A percentile compares a stretch with the other conserved stretches of the same genome.
Evolutionary conservation across 2,329 filamentous ascomycete species (phyloP).

Genomic region (Plenodomus tracheiphilus): DNA sequence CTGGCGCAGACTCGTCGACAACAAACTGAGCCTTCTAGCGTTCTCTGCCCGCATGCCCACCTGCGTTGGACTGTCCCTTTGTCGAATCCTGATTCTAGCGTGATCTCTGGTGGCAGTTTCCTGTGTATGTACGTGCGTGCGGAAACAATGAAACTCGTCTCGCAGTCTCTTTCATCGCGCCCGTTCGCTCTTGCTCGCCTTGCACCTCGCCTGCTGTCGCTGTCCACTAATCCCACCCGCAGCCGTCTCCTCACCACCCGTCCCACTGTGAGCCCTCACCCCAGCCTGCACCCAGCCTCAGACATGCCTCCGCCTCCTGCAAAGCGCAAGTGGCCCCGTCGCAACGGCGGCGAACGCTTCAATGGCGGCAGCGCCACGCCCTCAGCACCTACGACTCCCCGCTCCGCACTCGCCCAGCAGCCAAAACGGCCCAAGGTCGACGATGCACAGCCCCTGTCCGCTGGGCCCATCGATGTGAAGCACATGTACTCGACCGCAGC

Average conservation of each 20-base stretch:
- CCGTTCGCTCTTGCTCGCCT: constrained; percentile 21
- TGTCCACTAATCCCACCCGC: constrained; percentile 24
- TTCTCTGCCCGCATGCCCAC: background rate
- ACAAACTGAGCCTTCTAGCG: background rate
- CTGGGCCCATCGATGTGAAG: constrained; percentile 22
- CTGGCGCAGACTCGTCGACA: background rate
- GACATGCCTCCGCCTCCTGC: constrained; percentile 27
- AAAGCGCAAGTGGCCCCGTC: constrained; percentile 30
- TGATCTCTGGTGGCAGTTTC: constrained; percentile 9
- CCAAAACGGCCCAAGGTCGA: constrained; percentile 29
- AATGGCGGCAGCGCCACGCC: constrained; percentile 10
- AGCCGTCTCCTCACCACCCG: constrained; percentile 11
- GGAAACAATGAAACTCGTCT: constrained; percentile 30
- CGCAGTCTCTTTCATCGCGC: constrained; percentile 22
- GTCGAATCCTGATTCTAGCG: no score
- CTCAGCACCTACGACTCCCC: constrained; percentile 10
- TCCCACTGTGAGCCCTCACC: constrained; percentile 13
- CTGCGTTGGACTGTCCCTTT: no score
- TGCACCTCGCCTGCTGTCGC: constrained; percentile 13
- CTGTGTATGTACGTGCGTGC: constrained; percentile 27
- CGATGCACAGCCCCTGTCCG: constrained; percentile 6
- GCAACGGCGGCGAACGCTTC: constrained; percentile 14
- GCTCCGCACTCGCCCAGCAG: constrained; percentile 21
- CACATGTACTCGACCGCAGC: constrained; percentile 29
- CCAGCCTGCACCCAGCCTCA: constrained; percentile 1